Conservation (phyloP, 2,329 filamentous ascomycete genomes). For the Neofusicoccum cordaticola region DNA sequence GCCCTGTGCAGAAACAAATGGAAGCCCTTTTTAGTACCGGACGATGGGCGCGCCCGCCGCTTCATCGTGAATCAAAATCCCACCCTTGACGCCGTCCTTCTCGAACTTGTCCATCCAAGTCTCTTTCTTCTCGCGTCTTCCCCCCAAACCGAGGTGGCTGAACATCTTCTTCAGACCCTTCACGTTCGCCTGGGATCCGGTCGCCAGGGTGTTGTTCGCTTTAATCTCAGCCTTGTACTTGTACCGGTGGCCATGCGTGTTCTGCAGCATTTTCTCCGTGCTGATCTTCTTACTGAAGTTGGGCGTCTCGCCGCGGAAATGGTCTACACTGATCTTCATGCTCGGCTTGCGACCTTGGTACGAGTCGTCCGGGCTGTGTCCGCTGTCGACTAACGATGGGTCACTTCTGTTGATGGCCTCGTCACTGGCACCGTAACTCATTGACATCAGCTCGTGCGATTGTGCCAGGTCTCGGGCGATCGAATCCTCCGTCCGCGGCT, state of each 20-base stretch:
- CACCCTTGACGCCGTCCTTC: conserved; percentile 40
- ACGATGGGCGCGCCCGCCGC: conserved; percentile 31
- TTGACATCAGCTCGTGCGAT: conserved; percentile 24
- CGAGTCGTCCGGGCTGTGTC: conserved; percentile 14
- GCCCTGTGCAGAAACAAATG: not conserved
- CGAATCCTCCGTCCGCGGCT: not conserved
- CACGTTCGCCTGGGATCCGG: conserved; percentile 2
- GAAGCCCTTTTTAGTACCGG: conserved; percentile 26
- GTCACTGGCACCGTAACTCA: conserved; percentile 24
- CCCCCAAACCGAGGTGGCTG: conserved; percentile 21
- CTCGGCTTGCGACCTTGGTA: conserved; percentile 21
- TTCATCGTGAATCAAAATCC: conserved; percentile 35
- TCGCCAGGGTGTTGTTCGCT: conserved; percentile 27
- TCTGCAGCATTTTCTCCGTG: conserved; percentile 23
- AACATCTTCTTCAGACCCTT: conserved; percentile 32
- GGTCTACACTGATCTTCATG: conserved; percentile 27
- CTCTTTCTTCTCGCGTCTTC: conserved; percentile 34
- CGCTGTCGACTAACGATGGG: conserved; percentile 13
- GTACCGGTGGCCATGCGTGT: conserved; percentile 17
- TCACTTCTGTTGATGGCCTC: conserved; percentile 22
- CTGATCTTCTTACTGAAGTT: conserved; percentile 36
- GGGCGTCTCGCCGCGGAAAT: conserved; percentile 21
- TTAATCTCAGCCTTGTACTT: conserved; percentile 31
- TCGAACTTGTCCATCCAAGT: conserved; percentile 44
- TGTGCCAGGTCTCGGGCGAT: conserved; percentile 1